Percentiles rank a stretch among this genome's conserved stretches.
Conservation (phyloP, 345 rosid species). For the Kernera saxatilis region DNA sequence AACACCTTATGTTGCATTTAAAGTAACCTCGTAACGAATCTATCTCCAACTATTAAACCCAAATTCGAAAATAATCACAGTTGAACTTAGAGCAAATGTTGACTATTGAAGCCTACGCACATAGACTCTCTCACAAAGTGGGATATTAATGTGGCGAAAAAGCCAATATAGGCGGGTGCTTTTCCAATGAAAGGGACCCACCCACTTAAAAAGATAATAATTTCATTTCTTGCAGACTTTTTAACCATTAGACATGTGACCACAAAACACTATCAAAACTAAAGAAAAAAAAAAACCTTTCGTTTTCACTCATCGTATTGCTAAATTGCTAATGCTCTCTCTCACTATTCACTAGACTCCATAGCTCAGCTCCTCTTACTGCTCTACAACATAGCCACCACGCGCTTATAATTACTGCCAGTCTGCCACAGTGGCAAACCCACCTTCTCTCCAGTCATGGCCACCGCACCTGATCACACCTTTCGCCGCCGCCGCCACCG, state of each 20-base stretch:
- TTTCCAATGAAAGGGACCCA: constrained; percentile 22
- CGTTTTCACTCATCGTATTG: neutral
- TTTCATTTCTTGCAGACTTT: neutral
- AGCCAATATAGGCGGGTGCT: constrained; percentile 26
- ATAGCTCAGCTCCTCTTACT: constrained; percentile 22
- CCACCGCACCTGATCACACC: constrained; percentile 19
- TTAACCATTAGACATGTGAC: constrained; percentile 27
- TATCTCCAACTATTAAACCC: neutral
- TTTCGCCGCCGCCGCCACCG: no score
- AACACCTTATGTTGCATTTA: neutral
- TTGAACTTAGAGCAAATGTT: neutral
- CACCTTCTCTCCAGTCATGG: constrained; percentile 27
- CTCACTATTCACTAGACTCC: constrained; percentile 22
- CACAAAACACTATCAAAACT: constrained; percentile 12
- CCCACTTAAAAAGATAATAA: neutral
- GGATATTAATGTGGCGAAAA: constrained; percentile 6
- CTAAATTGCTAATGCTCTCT: neutral
- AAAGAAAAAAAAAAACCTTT: neutral
- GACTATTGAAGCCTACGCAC: neutral
- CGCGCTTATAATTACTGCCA: constrained; percentile 23
- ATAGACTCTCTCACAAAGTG: constrained; percentile 17
- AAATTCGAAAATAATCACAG: neutral
- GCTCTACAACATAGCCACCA: constrained; percentile 16
- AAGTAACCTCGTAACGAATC: no score
- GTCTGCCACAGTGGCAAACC: constrained; percentile 28